Evolutionary conservation across 2,329 filamentous ascomycete genomes (phyloP), one percentile per base, ranked within the genome.

Genomic region (Nannizzia gypsea): DNA sequence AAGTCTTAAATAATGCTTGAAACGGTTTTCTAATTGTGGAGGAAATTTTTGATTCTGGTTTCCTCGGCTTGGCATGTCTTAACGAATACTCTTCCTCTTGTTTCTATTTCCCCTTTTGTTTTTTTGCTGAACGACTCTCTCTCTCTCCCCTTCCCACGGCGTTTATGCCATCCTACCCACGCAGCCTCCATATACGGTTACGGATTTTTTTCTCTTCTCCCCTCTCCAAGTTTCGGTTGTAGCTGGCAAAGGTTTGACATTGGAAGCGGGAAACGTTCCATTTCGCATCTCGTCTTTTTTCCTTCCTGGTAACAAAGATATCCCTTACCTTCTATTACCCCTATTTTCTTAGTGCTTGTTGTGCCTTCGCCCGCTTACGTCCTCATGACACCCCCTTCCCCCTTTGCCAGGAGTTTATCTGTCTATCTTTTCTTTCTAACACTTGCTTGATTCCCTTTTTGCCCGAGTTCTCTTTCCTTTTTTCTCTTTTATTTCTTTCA

Each of bases 1-100:
- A 64, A 65, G 40, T 62, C 63, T 46, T 64, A 64, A 61, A 61
- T 55, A 34, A 58, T 60, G 22, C 42, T 22, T 54, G 31, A 38
- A 48, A 36, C 31, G 24, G 26, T 42, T 42, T 36, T 59, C 31
- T 59, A 42, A 50, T 60, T 44, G 36, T 36, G 56, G 57, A 42
- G 54, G 55, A 58, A 63, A 26, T 38, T 57, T 57, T 60, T 62
- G 52, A 58, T 57, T 59, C 58, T 59, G 56, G 58, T 55, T 42
- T 52, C 54, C 62, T 63, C 57, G 40, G 40, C 48, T 64, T 64
- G 59, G 57, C 54, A 57, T 59, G 59, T 57, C 57, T 62, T 64
- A 36, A 61, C 59, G 63, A 62, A 48, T 62, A 61, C 52, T 60
- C 56, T 40, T 59, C 46, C 40, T 63, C 40, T 55, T 44, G 40